A percentile compares a stretch with the other conserved stretches of the same genome.
Conservation (phyloP, 148 eudicot species). For the Camellia granthamiana region DNA sequence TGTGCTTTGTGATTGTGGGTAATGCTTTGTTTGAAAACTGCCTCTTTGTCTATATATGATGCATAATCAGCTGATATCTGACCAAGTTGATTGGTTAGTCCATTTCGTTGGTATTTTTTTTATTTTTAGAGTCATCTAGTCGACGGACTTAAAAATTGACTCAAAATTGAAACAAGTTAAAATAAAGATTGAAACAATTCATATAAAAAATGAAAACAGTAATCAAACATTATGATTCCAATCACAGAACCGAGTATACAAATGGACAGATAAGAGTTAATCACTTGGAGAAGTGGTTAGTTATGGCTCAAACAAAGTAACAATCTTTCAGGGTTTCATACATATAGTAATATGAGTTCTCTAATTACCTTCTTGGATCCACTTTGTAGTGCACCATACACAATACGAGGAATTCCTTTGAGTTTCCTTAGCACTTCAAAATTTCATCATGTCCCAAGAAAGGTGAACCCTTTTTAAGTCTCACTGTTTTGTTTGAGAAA, state of each 20-base stretch:
- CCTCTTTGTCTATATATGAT: background rate
- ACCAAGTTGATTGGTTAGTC: too few relatives aligned
- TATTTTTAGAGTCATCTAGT: too few relatives aligned
- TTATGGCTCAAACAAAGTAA: background rate
- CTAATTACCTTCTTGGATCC: background rate
- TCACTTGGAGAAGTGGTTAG: background rate
- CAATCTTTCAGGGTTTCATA: background rate
- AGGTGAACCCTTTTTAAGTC: background rate
- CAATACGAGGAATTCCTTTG: background rate
- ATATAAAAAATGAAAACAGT: too few relatives aligned
- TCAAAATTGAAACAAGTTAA: too few relatives aligned
- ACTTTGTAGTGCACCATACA: background rate
- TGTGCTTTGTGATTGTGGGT: background rate
- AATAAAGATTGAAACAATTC: too few relatives aligned
- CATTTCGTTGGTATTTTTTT: too few relatives aligned
- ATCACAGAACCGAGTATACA: background rate
- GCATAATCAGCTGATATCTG: too few relatives aligned
- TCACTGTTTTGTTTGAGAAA: slow-evolving; percentile 67
- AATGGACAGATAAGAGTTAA: background rate
- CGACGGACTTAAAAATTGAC: too few relatives aligned
- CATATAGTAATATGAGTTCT: background rate
- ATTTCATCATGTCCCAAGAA: background rate
- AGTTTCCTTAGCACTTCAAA: background rate
- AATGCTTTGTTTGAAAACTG: background rate
- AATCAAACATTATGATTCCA: too few relatives aligned